phyloP scores from a whole-genome alignment of 768 basidiomycete species.

The Steccherinum ochraceum region DNA sequence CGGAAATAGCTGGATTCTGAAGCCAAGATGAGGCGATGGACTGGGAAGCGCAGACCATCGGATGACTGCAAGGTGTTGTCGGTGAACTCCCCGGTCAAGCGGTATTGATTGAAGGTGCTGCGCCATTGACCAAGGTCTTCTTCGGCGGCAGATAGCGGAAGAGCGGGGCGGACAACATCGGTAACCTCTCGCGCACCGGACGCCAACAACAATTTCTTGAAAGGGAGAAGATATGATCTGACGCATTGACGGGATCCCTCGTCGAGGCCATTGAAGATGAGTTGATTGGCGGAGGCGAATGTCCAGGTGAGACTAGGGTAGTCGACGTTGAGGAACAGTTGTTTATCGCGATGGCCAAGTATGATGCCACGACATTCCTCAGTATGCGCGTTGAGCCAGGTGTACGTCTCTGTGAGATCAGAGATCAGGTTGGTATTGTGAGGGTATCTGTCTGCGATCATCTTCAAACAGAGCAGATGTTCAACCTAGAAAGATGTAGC shows the following conservation, averaged over 20 bases:
- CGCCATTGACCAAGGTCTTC: constrained; percentile 15
- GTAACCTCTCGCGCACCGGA: constrained; percentile 10
- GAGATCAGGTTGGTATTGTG: constrained; percentile 23
- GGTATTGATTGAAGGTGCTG: constrained; percentile 27
- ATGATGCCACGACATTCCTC: constrained; percentile 15
- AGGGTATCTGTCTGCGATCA: constrained; percentile 22
- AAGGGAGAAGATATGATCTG: constrained; percentile 19
- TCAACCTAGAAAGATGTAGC: constrained; percentile 26
- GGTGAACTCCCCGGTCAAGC: constrained; percentile 24
- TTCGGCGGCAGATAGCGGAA: constrained; percentile 7
- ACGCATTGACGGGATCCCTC: constrained; percentile 21
- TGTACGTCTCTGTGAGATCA: constrained; percentile 38
- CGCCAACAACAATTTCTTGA: constrained; percentile 10
- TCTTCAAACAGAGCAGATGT: constrained; percentile 32
- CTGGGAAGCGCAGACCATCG: constrained; percentile 22
- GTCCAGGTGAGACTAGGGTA: constrained; percentile 29
- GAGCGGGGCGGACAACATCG: constrained; percentile 13
- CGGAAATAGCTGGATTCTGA: constrained; percentile 27
- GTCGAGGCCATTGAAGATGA: constrained; percentile 31
- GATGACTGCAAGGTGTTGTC: constrained; percentile 31
- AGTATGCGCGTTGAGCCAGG: constrained; percentile 31
- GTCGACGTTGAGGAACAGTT: constrained; percentile 42
- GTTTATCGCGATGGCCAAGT: constrained; percentile 15
- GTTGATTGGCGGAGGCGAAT: constrained; percentile 32
- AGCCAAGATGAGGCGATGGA: constrained; percentile 35